phyloP scores from a whole-genome alignment of 2,329 filamentous ascomycete genomes.

The Botrytis squamosa region DNA sequence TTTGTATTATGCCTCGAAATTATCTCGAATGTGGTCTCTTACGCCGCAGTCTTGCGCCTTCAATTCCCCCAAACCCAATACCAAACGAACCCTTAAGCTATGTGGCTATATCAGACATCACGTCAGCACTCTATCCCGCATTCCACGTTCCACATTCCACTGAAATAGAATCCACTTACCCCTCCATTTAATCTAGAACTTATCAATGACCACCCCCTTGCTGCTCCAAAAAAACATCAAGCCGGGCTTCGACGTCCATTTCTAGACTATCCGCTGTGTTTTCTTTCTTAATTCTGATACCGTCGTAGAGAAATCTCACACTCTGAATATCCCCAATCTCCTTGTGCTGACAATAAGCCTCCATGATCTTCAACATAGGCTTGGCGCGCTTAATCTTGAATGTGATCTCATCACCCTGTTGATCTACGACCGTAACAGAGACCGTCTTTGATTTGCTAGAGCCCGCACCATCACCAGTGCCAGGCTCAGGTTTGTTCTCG shows the following conservation, averaged over 20 bases:
- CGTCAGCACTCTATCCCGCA: not conserved
- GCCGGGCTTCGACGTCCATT: not conserved
- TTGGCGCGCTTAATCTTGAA: conserved; percentile 18
- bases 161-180: not conserved
- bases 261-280: conserved; percentile 9
- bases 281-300: not conserved
- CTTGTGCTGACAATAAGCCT: conserved; percentile 1
- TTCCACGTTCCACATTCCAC: not conserved
- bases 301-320: conserved; percentile 12
- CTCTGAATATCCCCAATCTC: not conserved
- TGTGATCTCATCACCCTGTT: not conserved
- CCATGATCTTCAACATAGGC: conserved; percentile 2
- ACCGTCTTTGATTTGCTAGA: not conserved
- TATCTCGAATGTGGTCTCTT: not conserved
- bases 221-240: conserved; percentile 11
- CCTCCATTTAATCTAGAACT: not conserved
- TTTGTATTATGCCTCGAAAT: not conserved
- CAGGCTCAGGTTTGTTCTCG: not conserved
- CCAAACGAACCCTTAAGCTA: not conserved
- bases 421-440: not conserved
- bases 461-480: not conserved
- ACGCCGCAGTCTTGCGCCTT: not conserved
- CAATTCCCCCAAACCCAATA: not conserved
- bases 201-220: not conserved
- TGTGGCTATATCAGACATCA: not conserved